Percentiles rank a stretch among this genome's conserved stretches.
Conservation (phyloP, 2,329 filamentous ascomycete genomes). For the Xylaria sp. region DNA sequence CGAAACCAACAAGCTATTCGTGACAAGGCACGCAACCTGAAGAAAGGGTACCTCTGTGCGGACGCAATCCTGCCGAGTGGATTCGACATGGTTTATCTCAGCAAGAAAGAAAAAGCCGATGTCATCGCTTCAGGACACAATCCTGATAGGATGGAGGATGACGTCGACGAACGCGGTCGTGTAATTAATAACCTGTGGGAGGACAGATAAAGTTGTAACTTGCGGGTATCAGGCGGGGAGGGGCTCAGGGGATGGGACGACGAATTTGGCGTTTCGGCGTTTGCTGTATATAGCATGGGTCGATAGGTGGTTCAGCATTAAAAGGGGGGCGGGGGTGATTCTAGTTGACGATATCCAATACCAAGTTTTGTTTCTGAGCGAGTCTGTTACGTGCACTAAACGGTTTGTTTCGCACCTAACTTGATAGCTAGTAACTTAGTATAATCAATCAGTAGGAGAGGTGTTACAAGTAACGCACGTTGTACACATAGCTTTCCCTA, state of each 20-base stretch:
- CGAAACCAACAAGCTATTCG: constrained; percentile 67
- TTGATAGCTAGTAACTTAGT: no score
- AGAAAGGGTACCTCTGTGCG: constrained; percentile 62
- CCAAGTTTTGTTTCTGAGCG: background rate
- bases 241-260: background rate
- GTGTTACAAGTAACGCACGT: no score
- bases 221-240: background rate
- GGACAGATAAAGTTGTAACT: background rate
- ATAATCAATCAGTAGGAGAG: background rate
- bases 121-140: constrained; percentile 60
- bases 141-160: constrained; percentile 59
- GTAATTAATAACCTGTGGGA: constrained; percentile 53
- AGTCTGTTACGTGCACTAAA: background rate
- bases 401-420: background rate
- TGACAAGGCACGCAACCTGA: constrained; percentile 68
- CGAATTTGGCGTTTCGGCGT: constrained; percentile 22
- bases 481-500: no score
- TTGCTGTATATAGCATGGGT: constrained; percentile 7
- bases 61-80: constrained; percentile 58
- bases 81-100: constrained; percentile 63
- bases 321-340: background rate
- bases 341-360: constrained; percentile 32
- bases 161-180: constrained; percentile 55
- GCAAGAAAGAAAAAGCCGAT: constrained; percentile 60
- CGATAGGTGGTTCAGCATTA: background rate